Evolutionary conservation across 805 yeast species (phyloP), one percentile per base, ranked within the genome.

Genomic region (Lachancea thermotolerans): DNA sequence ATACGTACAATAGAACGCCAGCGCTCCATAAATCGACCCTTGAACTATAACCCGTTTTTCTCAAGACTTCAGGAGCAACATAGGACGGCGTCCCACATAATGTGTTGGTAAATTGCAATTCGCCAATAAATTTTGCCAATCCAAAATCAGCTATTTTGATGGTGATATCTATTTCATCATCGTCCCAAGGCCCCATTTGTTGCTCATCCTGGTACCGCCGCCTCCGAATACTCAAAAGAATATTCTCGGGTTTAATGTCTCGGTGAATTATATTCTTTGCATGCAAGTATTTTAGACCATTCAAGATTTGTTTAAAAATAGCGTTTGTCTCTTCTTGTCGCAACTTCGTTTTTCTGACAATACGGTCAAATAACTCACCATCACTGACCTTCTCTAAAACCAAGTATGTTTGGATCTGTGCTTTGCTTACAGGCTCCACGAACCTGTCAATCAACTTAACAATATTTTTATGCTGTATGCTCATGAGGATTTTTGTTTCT

Each of bases 131-230:
- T 52, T 76, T 71, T 1, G 80, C 77, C 14, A 77, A 51, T 0
- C 96, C 96, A 64, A 85, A 85, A 64, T 85, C 95, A 1, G 91
- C 93, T 41, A 85, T 82, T 57, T 85, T 85, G 9, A 85, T 88
- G 48, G 66, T 66, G 7, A 85, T 74, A 48, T 79, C 80, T 18
- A 73, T 62, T 63, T 84, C 90, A 45, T 75, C 67, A 1, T 67
- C 62, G 50, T 69, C 72, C 73, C 73, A 69, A 2, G 73, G 73
- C 1, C 74, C 73, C 7, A 49, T 41, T 47, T 59, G 64, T 15
- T 49, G 48, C 44, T 65, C 65, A 2, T 55, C 56, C 4, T 63
- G 55, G 5, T 50, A 48, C 43, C 50, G 59, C 44, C 72, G 63
- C n/a, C 71, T 79, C 1, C 69, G 70, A 14, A 83, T 78, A 49